Evolutionary conservation across 2,329 filamentous ascomycete genomes (phyloP).

Genomic region (Colletotrichum orchidophilum): DNA sequence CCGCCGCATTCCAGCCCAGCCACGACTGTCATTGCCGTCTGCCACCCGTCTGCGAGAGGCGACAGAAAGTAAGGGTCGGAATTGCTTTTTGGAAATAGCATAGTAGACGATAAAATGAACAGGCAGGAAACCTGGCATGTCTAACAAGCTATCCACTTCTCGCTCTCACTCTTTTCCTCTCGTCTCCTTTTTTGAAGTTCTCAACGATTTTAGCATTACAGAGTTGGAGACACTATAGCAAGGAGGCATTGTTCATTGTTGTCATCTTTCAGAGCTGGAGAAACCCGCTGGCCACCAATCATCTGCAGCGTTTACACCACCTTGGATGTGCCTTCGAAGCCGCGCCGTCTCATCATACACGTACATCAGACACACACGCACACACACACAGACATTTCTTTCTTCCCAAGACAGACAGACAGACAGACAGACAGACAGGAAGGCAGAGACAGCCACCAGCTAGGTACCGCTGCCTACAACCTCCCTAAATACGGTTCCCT

Average conservation of each 20-base stretch:
- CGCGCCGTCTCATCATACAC: conserved; percentile 8
- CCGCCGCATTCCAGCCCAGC: conserved; percentile 5
- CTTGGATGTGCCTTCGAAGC: neutral
- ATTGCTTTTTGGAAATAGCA: neutral
- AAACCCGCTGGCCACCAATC: neutral
- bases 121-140: neutral
- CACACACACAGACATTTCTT: neutral
- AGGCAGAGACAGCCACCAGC: neutral
- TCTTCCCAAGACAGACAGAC: neutral
- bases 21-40: neutral
- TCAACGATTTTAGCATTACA: neutral
- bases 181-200: neutral
- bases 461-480: too few species aligned
- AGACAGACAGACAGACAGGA: neutral
- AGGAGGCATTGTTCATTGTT: neutral
- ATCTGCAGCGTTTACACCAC: neutral
- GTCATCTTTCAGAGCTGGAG: neutral
- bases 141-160: neutral
- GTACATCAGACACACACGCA: conserved; percentile 8
- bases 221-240: neutral
- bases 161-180: neutral
- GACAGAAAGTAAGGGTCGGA: neutral
- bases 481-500: neutral
- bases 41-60: neutral
- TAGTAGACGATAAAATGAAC: neutral